Conservation (phyloP, 805 yeast species). For the Candida railenensis region DNA sequence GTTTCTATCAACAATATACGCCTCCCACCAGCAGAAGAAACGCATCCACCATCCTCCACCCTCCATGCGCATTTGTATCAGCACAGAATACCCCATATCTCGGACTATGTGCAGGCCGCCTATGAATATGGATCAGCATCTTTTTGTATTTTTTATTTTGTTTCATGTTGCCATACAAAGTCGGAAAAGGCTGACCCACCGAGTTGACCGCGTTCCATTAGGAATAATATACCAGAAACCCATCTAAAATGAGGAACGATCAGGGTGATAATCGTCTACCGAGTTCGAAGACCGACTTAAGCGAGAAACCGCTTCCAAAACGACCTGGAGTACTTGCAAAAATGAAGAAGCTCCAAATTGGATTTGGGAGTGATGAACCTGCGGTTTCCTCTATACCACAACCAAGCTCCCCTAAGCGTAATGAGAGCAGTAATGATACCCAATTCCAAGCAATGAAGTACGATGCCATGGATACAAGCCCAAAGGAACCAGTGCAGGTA, state of each 20-base stretch:
- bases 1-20: too few species aligned
- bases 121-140: neutral
- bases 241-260: neutral
- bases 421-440: constrained; percentile 8
- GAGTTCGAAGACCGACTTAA: neutral
- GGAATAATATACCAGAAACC: neutral
- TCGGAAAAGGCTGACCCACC: neutral
- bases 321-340: constrained; percentile 1
- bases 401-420: too few species aligned
- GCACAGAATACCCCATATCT: neutral
- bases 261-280: neutral
- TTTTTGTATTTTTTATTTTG: neutral
- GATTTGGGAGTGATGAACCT: neutral
- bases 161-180: neutral
- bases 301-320: constrained; percentile 4
- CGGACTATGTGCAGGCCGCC: neutral
- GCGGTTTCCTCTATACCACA: too few species aligned
- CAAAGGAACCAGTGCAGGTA: constrained; percentile 31
- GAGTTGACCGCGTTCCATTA: neutral
- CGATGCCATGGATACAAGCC: constrained; percentile 20
- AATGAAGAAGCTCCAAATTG: constrained; percentile 1
- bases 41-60: neutral
- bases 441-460: constrained; percentile 39
- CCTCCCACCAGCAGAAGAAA: neutral
- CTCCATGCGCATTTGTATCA: too few species aligned